Evolutionary conservation across 371 early-diverging fungal genomes (phyloP).

Genomic region (Mucor plumbeus): DNA sequence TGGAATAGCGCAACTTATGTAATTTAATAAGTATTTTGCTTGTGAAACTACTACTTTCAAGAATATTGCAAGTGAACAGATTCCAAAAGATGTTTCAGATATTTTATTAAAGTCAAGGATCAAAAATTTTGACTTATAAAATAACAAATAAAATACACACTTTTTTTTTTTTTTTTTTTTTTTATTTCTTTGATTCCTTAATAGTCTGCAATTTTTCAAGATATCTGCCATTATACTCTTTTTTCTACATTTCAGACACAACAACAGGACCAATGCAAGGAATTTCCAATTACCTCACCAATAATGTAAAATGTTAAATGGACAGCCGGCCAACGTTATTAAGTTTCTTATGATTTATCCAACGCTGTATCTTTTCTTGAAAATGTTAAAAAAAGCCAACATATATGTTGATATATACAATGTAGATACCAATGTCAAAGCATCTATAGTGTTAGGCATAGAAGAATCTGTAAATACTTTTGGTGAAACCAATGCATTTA

Average conservation of each 20-base stretch:
- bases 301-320: background rate
- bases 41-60: too few relatives aligned
- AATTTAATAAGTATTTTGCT: background rate
- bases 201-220: background rate
- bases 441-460: background rate
- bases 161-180: too few relatives aligned
- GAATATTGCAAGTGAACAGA: background rate
- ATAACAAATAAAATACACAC: too few relatives aligned
- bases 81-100: background rate
- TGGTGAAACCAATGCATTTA: background rate
- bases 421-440: background rate
- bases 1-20: background rate
- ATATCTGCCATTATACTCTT: background rate
- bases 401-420: background rate
- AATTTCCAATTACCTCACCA: background rate
- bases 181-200: background rate
- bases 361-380: background rate
- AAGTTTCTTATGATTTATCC: background rate
- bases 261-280: background rate
- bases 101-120: background rate
- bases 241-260: background rate
- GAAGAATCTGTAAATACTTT: background rate
- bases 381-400: background rate
- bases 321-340: background rate
- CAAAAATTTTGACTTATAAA: background rate